These are phyloP conservation scores for Diaporthe australafricana DNA, from an alignment of 2,329 filamentous ascomycete genomes.

Conservation along the genomic window DNA sequence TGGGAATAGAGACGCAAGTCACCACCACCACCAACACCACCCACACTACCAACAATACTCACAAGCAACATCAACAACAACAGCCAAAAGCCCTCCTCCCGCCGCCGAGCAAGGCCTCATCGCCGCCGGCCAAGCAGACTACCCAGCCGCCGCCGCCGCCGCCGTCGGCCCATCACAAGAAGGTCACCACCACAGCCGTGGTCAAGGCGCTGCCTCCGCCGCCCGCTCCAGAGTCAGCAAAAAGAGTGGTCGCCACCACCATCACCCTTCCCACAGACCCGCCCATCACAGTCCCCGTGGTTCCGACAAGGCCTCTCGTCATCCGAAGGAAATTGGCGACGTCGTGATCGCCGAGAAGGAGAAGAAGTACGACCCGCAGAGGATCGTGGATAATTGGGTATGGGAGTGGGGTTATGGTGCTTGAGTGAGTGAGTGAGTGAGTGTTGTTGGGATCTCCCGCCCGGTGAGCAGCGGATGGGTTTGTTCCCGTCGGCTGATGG, in stretches of 20 bases:
- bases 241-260: slow-evolving; percentile 24
- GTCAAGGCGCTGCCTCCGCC: slow-evolving; percentile 18
- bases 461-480: not conserved
- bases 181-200: slow-evolving; percentile 2
- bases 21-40: not conserved
- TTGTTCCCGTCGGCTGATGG: not conserved
- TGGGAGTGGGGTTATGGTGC: slow-evolving; percentile 26
- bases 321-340: slow-evolving; percentile 31
- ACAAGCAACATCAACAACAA: slow-evolving; percentile 8
- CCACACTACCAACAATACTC: slow-evolving; percentile 5
- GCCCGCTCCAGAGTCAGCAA: slow-evolving; percentile 26
- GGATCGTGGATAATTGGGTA: slow-evolving; percentile 35
- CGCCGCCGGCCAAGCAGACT: slow-evolving; percentile 1
- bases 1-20: slow-evolving; percentile 27
- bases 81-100: slow-evolving; percentile 10
- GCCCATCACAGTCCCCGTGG: slow-evolving; percentile 23
- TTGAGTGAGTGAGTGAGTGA: too few relatives aligned
- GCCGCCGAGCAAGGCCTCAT: slow-evolving; percentile 1
- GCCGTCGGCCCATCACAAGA: slow-evolving; percentile 3
- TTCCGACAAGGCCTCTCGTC: slow-evolving; percentile 28
- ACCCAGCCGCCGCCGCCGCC: not conserved
- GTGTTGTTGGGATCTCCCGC: not conserved
- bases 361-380: slow-evolving; percentile 31
- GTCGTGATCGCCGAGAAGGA: slow-evolving; percentile 30
- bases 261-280: slow-evolving; percentile 23